Base-by-base conservation (phyloP, 2,329 filamentous ascomycete genomes). In the Fusarium longipes region DNA sequence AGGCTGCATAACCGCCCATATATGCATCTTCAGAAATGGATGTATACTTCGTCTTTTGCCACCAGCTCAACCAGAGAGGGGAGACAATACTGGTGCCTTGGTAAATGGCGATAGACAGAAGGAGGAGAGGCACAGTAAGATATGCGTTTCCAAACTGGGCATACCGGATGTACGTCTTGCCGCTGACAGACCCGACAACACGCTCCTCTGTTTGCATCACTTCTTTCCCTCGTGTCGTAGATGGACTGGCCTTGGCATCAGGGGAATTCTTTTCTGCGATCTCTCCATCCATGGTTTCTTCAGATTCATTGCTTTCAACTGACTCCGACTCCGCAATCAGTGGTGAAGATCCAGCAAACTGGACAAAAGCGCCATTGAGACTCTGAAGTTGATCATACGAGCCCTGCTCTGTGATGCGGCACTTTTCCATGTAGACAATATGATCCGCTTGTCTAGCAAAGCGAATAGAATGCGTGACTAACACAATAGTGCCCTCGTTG, bases 131-230 rank as follows among this genome's bases (percentile, higher is more conserved):
- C 1, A 39, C 50, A 0, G 63, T 66, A 1, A 66, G 25, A 35
- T 47, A 57, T 1, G 63, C 63, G 36, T 66, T 66, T 6, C 63
- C 63, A 4, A 66, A 57, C 5, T 67, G 57, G 0, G 59, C 57
- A n/a, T 66, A 66, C 1, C 63, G 63, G 3, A 67, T 27, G 36
- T 66, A 66, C 0, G 63, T 66, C n/a, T 22, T 42, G 15, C 63
- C 63, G 0, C 63, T 67, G 32, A 66, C 63, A 1, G 63, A 51
- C 2, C 63, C 63, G 3, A 66, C 57, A 2, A 66, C 30, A 22
- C 63, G 30, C 17, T 66, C 63, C 30, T 66, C 63, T 8, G 15
- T 43, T 12, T 66, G 63, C 63, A 66, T 66, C 5, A 66, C 52
- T 11, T 66, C 63, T 10, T 67, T 67, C 11, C 63, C 63, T 1